These are phyloP conservation scores for Exophiala sp. DNA, from an alignment of 2,329 filamentous ascomycete genomes.

Conservation along the genomic window DNA sequence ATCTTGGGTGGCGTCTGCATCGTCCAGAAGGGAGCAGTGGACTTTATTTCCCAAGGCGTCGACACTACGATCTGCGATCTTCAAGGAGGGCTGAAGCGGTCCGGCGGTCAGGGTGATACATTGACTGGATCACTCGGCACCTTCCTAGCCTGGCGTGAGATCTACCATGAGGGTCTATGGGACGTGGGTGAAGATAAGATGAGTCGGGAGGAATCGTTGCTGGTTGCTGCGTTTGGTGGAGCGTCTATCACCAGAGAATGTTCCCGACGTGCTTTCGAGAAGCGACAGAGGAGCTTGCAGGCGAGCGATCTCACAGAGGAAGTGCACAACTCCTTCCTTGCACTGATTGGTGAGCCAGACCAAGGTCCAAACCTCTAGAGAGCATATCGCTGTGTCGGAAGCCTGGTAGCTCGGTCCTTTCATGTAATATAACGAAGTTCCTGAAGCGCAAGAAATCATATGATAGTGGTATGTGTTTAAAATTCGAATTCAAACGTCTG, in stretches of 20 bases:
- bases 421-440: not conserved
- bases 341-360: conserved; percentile 68
- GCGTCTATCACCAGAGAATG: conserved; percentile 85
- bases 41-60: conserved; percentile 77
- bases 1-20: conserved; percentile 83
- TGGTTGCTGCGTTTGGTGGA: conserved; percentile 78
- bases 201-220: conserved; percentile 54
- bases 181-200: conserved; percentile 51
- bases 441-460: not conserved
- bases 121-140: conserved; percentile 85
- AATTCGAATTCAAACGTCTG: no score
- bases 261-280: conserved; percentile 76
- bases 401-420: not conserved
- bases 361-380: conserved; percentile 9
- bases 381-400: not conserved
- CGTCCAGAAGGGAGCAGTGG: conserved; percentile 77
- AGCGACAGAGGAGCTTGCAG: conserved; percentile 81
- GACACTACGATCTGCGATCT: conserved; percentile 70
- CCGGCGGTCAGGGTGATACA: conserved; percentile 92
- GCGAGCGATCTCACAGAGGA: conserved; percentile 90
- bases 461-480: not conserved
- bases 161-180: conserved; percentile 81
- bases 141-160: conserved; percentile 78
- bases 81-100: conserved; percentile 77
- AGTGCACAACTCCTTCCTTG: conserved; percentile 73